These are phyloP conservation scores for Leonotis leonurus DNA, from an alignment of 257 asterid species.

Conservation along the genomic window DNA sequence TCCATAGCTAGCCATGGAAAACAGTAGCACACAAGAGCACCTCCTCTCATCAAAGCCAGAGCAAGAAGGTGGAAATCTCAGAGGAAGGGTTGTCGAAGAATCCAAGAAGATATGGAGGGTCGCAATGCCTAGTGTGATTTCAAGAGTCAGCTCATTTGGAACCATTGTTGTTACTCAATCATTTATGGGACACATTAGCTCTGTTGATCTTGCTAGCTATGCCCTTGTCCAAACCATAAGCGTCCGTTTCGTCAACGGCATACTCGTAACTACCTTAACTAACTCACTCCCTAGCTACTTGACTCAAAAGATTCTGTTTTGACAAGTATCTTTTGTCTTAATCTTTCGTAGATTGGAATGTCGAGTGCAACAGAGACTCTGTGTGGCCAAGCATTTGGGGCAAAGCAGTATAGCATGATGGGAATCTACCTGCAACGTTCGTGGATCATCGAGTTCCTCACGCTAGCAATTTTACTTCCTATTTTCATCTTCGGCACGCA, in stretches of 20 bases:
- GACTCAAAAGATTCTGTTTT: too few species aligned
- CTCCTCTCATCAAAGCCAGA: neutral
- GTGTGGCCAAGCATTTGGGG: constrained; percentile 61
- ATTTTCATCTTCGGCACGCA: constrained; percentile 34
- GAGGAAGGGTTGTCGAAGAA: neutral
- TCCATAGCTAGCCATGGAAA: neutral
- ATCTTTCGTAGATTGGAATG: constrained; percentile 40
- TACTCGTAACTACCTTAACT: neutral
- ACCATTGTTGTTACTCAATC: constrained; percentile 5
- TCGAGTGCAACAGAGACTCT: constrained; percentile 60
- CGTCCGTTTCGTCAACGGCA: neutral
- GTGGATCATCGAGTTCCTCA: constrained; percentile 27
- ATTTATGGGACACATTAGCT: constrained; percentile 4
- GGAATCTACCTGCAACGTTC: constrained; percentile 54
- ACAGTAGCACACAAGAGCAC: neutral
- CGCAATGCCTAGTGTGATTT: neutral
- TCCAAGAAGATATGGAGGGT: constrained; percentile 15
- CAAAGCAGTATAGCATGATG: constrained; percentile 26
- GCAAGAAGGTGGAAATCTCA: neutral
- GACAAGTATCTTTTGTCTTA: neutral
- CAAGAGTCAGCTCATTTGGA: constrained; percentile 1
- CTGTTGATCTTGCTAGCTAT: neutral
- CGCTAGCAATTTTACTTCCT: constrained; percentile 29
- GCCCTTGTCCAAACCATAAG: constrained; percentile 11
- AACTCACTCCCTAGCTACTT: too few species aligned